Percentiles rank a stretch among this genome's conserved stretches.
These are phyloP conservation scores for Arabidopsis arenosa DNA, from an alignment of 345 rosid species.

Conservation along the genomic window DNA sequence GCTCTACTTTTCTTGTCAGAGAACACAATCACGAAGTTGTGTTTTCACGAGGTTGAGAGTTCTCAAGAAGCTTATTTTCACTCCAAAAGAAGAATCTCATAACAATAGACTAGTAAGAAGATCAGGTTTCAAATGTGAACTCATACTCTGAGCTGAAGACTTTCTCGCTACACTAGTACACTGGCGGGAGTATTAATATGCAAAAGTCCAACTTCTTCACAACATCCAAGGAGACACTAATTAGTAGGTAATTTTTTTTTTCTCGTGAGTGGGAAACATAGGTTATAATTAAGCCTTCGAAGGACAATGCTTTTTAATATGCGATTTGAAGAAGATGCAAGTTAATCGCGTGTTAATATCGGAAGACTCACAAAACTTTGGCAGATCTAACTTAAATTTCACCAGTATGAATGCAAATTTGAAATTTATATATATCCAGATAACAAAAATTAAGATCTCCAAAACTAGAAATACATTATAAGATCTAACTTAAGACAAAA, in stretches of 20 bases:
- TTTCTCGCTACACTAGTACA: slow-evolving; percentile 27
- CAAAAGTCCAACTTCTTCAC: slow-evolving; percentile 41
- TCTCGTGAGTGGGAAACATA: slow-evolving; percentile 8
- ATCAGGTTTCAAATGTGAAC: slow-evolving; percentile 33
- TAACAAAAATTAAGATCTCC: too few species aligned
- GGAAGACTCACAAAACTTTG: background rate
- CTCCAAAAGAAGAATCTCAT: background rate
- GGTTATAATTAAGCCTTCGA: background rate
- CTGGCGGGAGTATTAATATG: slow-evolving; percentile 23
- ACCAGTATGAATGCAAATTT: background rate
- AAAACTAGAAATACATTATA: too few species aligned
- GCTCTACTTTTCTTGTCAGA: background rate
- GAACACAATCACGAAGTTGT: background rate
- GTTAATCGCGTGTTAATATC: background rate
- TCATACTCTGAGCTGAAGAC: slow-evolving; percentile 34
- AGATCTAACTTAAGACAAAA: too few species aligned
- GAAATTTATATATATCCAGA: too few species aligned
- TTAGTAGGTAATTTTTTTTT: background rate
- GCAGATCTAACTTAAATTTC: background rate
- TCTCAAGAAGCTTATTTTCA: background rate
- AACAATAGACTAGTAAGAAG: background rate
- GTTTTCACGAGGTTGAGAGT: background rate
- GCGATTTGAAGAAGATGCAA: background rate
- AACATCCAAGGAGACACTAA: slow-evolving; percentile 30
- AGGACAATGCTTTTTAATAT: background rate